Percentiles rank a stretch among this genome's conserved stretches.
These are phyloP conservation scores for Psilocybe cubensis DNA, from an alignment of 768 basidiomycete species.

Conservation along the genomic window DNA sequence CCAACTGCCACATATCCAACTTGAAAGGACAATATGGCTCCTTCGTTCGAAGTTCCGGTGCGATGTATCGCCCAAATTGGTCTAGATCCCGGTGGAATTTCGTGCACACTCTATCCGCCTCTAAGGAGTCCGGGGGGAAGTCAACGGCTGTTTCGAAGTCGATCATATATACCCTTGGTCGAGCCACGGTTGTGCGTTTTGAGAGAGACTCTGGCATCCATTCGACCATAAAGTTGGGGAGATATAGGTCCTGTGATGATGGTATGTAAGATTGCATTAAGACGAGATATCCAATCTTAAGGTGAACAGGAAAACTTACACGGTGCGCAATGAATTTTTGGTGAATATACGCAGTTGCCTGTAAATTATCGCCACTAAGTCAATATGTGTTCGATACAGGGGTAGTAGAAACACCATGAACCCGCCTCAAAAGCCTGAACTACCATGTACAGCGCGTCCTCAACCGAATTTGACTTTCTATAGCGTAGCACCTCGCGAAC, in stretches of 20 bases:
- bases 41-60: constrained; percentile 1
- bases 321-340: constrained; percentile 6
- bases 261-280: not conserved
- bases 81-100: not conserved
- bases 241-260: constrained; percentile 12
- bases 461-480: constrained; percentile 5
- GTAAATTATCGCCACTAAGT: not conserved
- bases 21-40: constrained; percentile 14
- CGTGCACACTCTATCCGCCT: not conserved
- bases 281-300: not conserved
- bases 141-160: constrained; percentile 18
- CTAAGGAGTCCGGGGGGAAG: constrained; percentile 1
- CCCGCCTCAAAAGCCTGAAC: constrained; percentile 13
- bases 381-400: no score
- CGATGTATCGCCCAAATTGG: not conserved
- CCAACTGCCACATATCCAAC: constrained; percentile 18
- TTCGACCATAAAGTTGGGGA: constrained; percentile 9
- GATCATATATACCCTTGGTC: constrained; percentile 14
- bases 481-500: not conserved
- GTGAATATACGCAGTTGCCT: constrained; percentile 9
- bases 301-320: not conserved
- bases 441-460: constrained; percentile 9
- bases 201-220: constrained; percentile 7
- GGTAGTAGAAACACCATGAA: not conserved
- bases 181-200: not conserved